Evolutionary conservation across 495 filamentous ascomycete genomes (phyloP).

Genomic region (Clohesyomyces aquaticus): DNA sequence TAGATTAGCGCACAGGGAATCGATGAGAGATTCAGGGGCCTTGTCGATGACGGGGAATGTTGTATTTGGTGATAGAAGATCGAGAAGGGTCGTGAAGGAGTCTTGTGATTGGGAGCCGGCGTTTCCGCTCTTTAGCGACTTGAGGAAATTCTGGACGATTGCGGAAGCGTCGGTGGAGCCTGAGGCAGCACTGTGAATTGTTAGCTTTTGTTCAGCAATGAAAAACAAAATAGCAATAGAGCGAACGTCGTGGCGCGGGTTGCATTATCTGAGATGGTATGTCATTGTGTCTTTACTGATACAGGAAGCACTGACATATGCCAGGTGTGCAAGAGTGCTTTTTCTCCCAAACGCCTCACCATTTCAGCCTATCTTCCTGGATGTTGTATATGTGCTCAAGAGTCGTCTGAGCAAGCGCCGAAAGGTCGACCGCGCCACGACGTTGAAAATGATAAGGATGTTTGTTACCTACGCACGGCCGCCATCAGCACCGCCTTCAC

Average conservation of each 20-base stretch:
- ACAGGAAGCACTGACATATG: constrained; percentile 16
- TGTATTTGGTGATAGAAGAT: constrained; percentile 75
- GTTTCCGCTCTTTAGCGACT: constrained; percentile 71
- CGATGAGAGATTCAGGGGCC: constrained; percentile 64
- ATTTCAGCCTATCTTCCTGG: not conserved
- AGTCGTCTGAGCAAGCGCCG: constrained; percentile 6
- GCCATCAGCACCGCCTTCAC: constrained; percentile 93
- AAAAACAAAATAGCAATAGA: constrained; percentile 25
- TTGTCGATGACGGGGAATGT: constrained; percentile 78
- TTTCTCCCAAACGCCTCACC: constrained; percentile 33
- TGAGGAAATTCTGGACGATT: constrained; percentile 82
- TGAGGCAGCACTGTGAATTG: constrained; percentile 29
- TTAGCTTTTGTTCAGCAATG: constrained; percentile 24
- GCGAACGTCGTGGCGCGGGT: constrained; percentile 45
- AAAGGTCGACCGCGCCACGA: constrained; percentile 33
- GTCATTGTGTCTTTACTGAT: constrained; percentile 28
- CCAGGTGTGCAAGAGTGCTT: constrained; percentile 12
- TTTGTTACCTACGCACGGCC: constrained; percentile 92
- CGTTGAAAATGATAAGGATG: constrained; percentile 21
- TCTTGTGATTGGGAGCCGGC: constrained; percentile 52
- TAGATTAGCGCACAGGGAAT: constrained; percentile 75
- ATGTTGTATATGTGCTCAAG: constrained; percentile 6
- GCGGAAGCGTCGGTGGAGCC: constrained; percentile 59
- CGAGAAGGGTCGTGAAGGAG: constrained; percentile 80
- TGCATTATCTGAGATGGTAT: constrained; percentile 7